Base-by-base conservation (phyloP, 2,329 filamentous ascomycete genomes). In the Lasiodiplodia sp. region DNA sequence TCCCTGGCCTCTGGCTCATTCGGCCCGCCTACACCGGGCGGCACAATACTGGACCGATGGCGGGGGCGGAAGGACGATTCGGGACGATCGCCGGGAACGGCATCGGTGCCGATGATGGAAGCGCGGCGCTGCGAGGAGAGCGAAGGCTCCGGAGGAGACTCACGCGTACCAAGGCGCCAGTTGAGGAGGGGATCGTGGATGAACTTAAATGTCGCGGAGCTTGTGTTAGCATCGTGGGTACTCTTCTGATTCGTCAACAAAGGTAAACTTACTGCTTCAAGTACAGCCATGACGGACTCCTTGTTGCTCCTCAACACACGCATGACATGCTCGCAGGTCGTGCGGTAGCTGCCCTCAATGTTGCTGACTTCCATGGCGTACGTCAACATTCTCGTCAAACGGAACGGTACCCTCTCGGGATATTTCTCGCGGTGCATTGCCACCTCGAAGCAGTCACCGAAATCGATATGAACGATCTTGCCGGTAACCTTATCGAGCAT, bases 321-420 rank as follows among this genome's bases (percentile, higher is more conserved):
- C 96, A 99, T 99, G 63, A 97, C 95, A 74, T 97, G 94, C 82
- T 99, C 96, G 75, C 95, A 99, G 6, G 96, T 98, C 69, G 97
- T 98, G 70, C 96, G 90, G 86, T 97, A 99, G 81, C 93, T 97
- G 74, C 96, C 96, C 81, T 99, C 96, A 73, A 99, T 99, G 78
- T 99, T 99, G 86, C 94, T 97, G 68, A 99, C 96, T 82, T 99
- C 96, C 96, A 99, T 99, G 25, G 96, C 96, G 78, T 97, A 99
- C 0, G 96, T 99, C 81, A 99, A 88, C 96, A 99, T 99, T 73
- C 96, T 89, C 2, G 96, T 99, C 58, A 99, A 86, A 69, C 96
- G 91, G 92, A 99, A 99, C 0, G 96, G 96, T 69, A 99, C 96
- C 65, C 95, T 87, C 81, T 99, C 96, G 0, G 96, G 96, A 77